phyloP scores from a whole-genome alignment of 106 monocot species.

The Acorus gramineus region DNA sequence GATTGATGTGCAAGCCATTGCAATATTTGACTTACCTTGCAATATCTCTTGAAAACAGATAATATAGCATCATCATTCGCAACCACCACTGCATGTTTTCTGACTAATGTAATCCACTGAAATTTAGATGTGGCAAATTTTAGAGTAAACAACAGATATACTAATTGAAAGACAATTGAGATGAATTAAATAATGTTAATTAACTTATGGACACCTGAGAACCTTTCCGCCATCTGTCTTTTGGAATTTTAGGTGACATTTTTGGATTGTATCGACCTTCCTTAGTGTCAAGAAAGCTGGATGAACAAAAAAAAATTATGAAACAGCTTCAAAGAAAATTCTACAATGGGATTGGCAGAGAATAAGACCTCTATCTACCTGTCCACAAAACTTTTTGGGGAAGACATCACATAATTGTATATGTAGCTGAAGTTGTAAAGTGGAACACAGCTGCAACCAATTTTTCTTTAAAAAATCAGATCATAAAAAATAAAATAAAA shows the following conservation, averaged over 20 bases:
- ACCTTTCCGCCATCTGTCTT: constrained; percentile 94
- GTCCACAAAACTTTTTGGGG: constrained; percentile 89
- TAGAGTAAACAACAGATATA: not conserved
- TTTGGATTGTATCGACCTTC: constrained; percentile 72
- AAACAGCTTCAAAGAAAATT: not conserved
- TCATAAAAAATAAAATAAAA: not conserved
- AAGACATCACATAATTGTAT: constrained; percentile 83
- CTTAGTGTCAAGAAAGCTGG: constrained; percentile 66
- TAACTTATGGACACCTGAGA: constrained; percentile 54
- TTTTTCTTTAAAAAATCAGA: not conserved
- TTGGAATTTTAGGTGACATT: constrained; percentile 70
- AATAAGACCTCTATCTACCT: constrained; percentile 33
- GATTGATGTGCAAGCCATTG: no score
- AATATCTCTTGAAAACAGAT: constrained; percentile 67
- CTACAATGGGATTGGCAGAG: not conserved
- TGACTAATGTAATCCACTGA: constrained; percentile 82
- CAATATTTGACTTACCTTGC: constrained; percentile 49
- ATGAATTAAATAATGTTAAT: constrained; percentile 2
- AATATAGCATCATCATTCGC: constrained; percentile 48
- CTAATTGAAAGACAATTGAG: not conserved
- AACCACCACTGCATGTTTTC: constrained; percentile 67
- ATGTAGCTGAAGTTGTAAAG: constrained; percentile 87
- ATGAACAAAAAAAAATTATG: not conserved
- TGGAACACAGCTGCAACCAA: constrained; percentile 80
- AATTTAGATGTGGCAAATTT: constrained; percentile 4